Evolutionary conservation across 441 rosid genomes (phyloP).

Genomic region (Sinapis alba): DNA sequence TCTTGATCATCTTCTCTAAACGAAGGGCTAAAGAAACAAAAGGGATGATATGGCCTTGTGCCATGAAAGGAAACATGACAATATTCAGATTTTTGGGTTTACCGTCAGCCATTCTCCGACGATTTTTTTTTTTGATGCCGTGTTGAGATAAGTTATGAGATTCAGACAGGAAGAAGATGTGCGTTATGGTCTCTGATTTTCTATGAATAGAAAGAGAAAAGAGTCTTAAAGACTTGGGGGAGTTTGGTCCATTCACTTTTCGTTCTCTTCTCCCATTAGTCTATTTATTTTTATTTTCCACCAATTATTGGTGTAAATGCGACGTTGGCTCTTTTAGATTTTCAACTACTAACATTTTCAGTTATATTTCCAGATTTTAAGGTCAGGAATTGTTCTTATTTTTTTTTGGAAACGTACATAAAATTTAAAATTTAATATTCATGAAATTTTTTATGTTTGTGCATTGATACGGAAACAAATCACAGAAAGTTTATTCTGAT

Average conservation of each 20-base stretch:
- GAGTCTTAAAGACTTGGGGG: background rate
- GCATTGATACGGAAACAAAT: background rate
- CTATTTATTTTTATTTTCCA: background rate
- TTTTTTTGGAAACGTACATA: background rate
- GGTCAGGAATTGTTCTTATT: background rate
- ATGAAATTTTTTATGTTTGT: background rate
- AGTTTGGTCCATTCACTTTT: background rate
- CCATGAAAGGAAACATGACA: slow-evolving; percentile 81
- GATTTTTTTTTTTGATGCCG: background rate
- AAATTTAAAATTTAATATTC: too few species aligned
- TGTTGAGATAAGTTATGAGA: background rate
- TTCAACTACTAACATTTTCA: background rate
- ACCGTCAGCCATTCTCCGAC: slow-evolving; percentile 25
- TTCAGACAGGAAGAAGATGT: slow-evolving; percentile 16
- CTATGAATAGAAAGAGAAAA: background rate
- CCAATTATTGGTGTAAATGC: background rate
- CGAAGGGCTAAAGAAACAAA: slow-evolving; percentile 69
- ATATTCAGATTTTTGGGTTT: slow-evolving; percentile 38
- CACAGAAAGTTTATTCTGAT: background rate
- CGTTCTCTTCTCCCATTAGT: background rate
- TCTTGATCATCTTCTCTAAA: slow-evolving; percentile 43
- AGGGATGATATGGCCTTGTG: slow-evolving; percentile 82
- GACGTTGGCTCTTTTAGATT: background rate
- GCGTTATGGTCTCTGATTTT: slow-evolving; percentile 2
- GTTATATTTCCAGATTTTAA: background rate